These are phyloP conservation scores for Fusarium brachygibbosum DNA, from an alignment of 2,329 filamentous ascomycete species.

Conservation along the genomic window DNA sequence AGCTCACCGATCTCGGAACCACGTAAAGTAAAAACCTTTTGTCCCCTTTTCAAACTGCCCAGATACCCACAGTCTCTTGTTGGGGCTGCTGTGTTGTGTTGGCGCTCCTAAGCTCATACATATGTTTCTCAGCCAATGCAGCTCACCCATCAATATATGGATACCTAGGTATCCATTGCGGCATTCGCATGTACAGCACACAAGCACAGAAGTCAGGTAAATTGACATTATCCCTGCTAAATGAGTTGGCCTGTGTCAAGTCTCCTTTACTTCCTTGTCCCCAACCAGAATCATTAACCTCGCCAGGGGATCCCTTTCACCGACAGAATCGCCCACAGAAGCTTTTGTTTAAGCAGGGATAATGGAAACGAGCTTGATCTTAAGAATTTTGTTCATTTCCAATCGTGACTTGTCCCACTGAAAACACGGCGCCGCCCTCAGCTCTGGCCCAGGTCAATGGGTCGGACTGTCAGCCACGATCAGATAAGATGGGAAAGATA, in stretches of 20 bases:
- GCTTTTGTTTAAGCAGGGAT: conserved; percentile 14
- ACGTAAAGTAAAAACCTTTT: not conserved
- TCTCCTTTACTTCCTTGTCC: conserved; percentile 25
- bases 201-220: conserved; percentile 23
- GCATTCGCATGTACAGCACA: conserved; percentile 8
- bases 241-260: conserved; percentile 28
- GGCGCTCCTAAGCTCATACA: conserved; percentile 20
- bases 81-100: conserved; percentile 18
- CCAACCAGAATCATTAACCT: conserved; percentile 3
- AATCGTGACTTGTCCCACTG: conserved; percentile 14
- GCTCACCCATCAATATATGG: not conserved
- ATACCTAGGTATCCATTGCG: not conserved
- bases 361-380: conserved; percentile 25
- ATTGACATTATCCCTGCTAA: conserved; percentile 12
- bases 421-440: conserved; percentile 13
- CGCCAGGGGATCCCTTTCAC: conserved; percentile 38
- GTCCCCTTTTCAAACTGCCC: not conserved
- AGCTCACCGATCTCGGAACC: conserved; percentile 42
- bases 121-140: conserved; percentile 8
- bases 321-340: conserved; percentile 24
- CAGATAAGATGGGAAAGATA: conserved; percentile 48
- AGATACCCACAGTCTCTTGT: conserved; percentile 14
- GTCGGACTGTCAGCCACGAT: conserved; percentile 41
- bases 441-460: conserved; percentile 39
- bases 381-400: conserved; percentile 2